Conservation (phyloP, 345 rosid species). For the Salix brachista region DNA sequence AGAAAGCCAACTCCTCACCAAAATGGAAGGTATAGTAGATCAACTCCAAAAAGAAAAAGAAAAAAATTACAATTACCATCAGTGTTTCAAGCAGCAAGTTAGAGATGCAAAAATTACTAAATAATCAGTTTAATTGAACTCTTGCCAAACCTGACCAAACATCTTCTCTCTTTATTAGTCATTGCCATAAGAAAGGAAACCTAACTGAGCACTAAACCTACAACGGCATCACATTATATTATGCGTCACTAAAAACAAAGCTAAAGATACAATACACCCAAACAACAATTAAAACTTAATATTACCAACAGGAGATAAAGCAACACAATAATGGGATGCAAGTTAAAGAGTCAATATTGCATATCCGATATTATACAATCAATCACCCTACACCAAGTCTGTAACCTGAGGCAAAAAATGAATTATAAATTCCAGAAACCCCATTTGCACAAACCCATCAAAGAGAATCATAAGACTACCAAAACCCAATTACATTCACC, state of each 20-base stretch:
- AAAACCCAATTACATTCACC: slow-evolving; percentile 1
- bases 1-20: background rate
- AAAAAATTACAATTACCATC: background rate
- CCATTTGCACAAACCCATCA: slow-evolving; percentile 6
- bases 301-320: background rate
- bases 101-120: background rate
- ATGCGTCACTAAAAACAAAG: background rate
- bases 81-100: background rate
- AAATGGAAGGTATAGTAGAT: background rate
- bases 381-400: slow-evolving; percentile 1
- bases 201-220: background rate
- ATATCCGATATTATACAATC: background rate
- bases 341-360: slow-evolving; percentile 5
- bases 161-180: background rate
- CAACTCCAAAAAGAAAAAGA: background rate
- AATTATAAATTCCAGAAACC: slow-evolving; percentile 11
- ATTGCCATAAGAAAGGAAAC: background rate
- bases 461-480: slow-evolving; percentile 1
- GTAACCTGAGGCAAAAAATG: background rate
- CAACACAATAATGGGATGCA: background rate
- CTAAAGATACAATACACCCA: background rate
- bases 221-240: background rate
- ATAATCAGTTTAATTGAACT: background rate
- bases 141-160: background rate
- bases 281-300: background rate